phyloP scores from a whole-genome alignment of 2,329 filamentous ascomycete species.

The Calonectria fujianensis region DNA sequence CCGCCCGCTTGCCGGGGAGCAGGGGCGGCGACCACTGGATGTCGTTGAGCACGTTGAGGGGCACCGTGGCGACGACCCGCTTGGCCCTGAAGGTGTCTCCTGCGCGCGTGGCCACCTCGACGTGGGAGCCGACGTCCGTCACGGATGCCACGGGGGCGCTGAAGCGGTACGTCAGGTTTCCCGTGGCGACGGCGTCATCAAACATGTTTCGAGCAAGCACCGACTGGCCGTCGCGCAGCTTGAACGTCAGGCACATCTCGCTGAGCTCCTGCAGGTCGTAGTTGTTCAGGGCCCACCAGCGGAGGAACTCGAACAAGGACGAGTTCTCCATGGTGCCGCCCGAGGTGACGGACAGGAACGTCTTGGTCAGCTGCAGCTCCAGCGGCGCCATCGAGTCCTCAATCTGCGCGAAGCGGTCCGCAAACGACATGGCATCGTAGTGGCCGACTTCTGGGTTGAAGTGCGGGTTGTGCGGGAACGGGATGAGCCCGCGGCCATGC shows the following conservation, averaged over 20 bases:
- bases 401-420: conserved; percentile 39
- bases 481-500: conserved; percentile 32
- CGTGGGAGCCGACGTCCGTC: conserved; percentile 28
- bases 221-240: conserved; percentile 39
- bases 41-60: conserved; percentile 37
- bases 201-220: conserved; percentile 35
- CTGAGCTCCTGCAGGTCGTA: conserved; percentile 38
- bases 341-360: conserved; percentile 38
- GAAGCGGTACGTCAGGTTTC: conserved; percentile 40
- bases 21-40: conserved; percentile 38
- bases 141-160: conserved; percentile 30
- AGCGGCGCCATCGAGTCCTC: conserved; percentile 35
- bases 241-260: conserved; percentile 35
- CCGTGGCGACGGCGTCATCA: conserved; percentile 34
- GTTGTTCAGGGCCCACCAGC: conserved; percentile 41
- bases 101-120: conserved; percentile 35
- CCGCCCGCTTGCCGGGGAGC: conserved; percentile 33
- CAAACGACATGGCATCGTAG: conserved; percentile 40
- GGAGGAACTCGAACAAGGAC: conserved; percentile 39
- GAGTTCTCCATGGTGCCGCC: conserved; percentile 42
- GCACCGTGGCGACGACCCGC: conserved; percentile 34
- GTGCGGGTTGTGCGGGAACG: conserved; percentile 43
- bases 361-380: conserved; percentile 39
- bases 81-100: conserved; percentile 25
- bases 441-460: conserved; percentile 33